phyloP scores from a whole-genome alignment of 441 rosid species.

The Corymbia citriodora region DNA sequence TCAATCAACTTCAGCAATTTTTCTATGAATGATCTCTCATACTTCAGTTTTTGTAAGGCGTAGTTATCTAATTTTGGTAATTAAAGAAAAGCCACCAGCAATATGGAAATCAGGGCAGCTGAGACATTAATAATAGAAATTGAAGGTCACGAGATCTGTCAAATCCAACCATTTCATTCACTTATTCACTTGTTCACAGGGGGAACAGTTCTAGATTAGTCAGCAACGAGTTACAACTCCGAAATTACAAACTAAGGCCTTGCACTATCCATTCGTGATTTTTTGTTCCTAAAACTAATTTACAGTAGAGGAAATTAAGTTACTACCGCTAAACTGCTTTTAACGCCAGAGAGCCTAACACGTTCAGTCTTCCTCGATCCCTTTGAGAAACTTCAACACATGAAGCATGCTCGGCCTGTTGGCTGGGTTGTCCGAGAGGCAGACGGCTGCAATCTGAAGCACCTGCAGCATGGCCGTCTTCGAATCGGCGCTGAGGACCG shows the following conservation, averaged over 20 bases:
- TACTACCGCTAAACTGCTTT: background rate
- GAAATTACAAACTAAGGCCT: background rate
- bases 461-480: constrained; percentile 58
- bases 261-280: background rate
- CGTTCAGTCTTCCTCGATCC: constrained; percentile 22
- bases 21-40: background rate
- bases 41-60: background rate
- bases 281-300: background rate
- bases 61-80: background rate
- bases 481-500: constrained; percentile 29
- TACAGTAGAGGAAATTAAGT: background rate
- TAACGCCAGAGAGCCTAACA: background rate
- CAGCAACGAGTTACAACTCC: background rate
- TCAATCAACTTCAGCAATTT: background rate
- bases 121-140: background rate
- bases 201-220: background rate
- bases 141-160: background rate
- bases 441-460: constrained; percentile 55
- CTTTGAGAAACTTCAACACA: constrained; percentile 48
- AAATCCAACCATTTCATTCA: background rate
- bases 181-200: background rate
- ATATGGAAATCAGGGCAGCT: background rate
- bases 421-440: constrained; percentile 71
- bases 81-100: background rate
- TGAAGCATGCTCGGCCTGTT: constrained; percentile 75